Evolutionary conservation across 2,329 filamentous ascomycete genomes (phyloP).

Genomic region (Hirsutella rhossiliensis): DNA sequence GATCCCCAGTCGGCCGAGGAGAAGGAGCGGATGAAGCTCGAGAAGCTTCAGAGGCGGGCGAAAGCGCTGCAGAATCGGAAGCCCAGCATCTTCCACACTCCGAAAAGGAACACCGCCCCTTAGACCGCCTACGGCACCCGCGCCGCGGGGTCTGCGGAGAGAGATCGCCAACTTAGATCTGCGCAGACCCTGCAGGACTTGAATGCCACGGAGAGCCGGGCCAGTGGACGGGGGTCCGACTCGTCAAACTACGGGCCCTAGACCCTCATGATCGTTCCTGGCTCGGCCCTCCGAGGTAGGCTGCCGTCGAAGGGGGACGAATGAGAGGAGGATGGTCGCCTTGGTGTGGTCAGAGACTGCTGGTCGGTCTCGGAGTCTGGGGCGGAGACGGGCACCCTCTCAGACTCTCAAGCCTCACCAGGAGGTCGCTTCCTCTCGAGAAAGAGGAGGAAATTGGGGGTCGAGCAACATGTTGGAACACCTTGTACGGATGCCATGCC

Average conservation of each 20-base stretch:
- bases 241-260: background rate
- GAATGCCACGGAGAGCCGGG: background rate
- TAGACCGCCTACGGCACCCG: constrained; percentile 3
- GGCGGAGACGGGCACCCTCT: too few relatives aligned
- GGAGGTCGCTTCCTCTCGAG: too few relatives aligned
- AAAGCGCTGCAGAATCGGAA: background rate
- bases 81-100: background rate
- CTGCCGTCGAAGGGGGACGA: too few relatives aligned
- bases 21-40: background rate
- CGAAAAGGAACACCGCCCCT: background rate
- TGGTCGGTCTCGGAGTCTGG: too few relatives aligned
- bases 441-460: too few relatives aligned
- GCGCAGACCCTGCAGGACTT: constrained; percentile 3
- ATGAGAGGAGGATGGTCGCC: too few relatives aligned
- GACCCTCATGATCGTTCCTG: background rate
- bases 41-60: constrained; percentile 1
- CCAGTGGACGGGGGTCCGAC: background rate
- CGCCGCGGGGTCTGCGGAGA: constrained; percentile 1
- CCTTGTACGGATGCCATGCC: too few relatives aligned
- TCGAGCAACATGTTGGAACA: too few relatives aligned
- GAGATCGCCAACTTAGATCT: background rate
- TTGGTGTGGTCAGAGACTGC: too few relatives aligned
- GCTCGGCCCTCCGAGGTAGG: background rate
- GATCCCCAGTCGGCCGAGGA: background rate
- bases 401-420: too few relatives aligned